Conservation (phyloP, 495 filamentous ascomycete species). For the Penicillium cosmopolitanum region DNA sequence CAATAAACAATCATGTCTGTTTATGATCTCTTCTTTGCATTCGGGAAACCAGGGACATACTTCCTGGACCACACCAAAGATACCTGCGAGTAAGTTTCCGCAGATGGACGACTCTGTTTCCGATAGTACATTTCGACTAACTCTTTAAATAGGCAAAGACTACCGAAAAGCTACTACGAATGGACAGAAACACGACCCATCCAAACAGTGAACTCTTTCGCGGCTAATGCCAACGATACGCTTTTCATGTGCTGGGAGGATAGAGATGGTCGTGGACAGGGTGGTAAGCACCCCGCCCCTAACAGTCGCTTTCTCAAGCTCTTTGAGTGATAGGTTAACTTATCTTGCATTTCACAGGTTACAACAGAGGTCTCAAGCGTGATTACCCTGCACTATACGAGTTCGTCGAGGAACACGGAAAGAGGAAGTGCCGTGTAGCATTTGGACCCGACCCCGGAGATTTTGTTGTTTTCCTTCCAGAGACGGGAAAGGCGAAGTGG, state of each 20-base stretch:
- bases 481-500: constrained; percentile 2
- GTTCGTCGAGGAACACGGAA: constrained; percentile 2
- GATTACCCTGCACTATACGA: constrained; percentile 2
- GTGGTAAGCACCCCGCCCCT: neutral
- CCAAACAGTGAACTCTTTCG: too few species aligned
- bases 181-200: neutral
- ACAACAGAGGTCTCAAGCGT: neutral
- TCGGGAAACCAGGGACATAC: constrained; percentile 11
- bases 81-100: neutral
- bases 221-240: constrained; percentile 2
- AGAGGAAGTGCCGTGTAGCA: constrained; percentile 3
- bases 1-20: constrained; percentile 3
- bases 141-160: neutral
- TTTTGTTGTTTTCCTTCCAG: constrained; percentile 5
- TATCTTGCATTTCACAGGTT: neutral
- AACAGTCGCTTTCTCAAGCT: neutral
- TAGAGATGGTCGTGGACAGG: neutral
- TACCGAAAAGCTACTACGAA: neutral
- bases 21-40: constrained; percentile 12
- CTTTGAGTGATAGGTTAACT: neutral
- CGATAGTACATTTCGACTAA: neutral
- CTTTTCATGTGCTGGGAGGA: neutral
- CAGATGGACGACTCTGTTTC: neutral
- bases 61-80: constrained; percentile 5
- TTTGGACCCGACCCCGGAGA: constrained; percentile 4